phyloP scores from a whole-genome alignment of 1,284 basidiomycete genomes.

The Cutaneotrichosporon cavernicola region DNA sequence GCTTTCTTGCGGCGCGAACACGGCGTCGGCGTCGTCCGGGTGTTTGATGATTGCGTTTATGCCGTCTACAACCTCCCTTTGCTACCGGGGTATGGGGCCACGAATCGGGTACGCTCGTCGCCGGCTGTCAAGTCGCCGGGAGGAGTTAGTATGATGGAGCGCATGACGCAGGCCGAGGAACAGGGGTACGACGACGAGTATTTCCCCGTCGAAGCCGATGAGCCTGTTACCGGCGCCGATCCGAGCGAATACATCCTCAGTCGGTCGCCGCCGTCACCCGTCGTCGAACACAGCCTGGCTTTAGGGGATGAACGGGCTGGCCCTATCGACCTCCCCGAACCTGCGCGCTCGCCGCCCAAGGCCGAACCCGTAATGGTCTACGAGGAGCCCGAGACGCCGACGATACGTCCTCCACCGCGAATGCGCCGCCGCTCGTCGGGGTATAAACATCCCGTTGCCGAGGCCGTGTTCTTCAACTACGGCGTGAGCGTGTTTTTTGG shows the following conservation, averaged over 20 bases:
- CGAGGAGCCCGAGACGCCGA: background rate
- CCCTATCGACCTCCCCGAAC: background rate
- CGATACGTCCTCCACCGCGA: conserved; percentile 13
- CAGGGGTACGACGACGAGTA: conserved; percentile 83
- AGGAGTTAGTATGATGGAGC: conserved; percentile 63
- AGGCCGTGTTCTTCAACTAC: conserved; percentile 77
- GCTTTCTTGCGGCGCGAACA: conserved; percentile 90
- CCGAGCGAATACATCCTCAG: conserved; percentile 51
- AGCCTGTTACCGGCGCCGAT: conserved; percentile 29
- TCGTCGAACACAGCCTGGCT: conserved; percentile 13
- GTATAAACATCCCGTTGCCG: conserved; percentile 59
- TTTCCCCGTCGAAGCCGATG: conserved; percentile 57
- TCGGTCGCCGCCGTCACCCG: conserved; percentile 37
- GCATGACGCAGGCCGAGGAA: conserved; percentile 83
- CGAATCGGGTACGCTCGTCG: conserved; percentile 79
- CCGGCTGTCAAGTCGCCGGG: conserved; percentile 62
- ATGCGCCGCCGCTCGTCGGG: conserved; percentile 16
- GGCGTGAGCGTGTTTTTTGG: conserved; percentile 86
- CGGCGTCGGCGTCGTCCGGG: conserved; percentile 74
- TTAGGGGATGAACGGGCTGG: conserved; percentile 9
- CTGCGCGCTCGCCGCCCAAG: conserved; percentile 1
- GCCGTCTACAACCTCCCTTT: conserved; percentile 89
- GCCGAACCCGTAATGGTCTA: background rate
- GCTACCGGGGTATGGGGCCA: conserved; percentile 83
- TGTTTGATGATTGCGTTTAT: conserved; percentile 91